Evolutionary conservation across 208 protist genomes (phyloP), one percentile per base, ranked within the genome.

Genomic region (Porcisia hertigi): DNA sequence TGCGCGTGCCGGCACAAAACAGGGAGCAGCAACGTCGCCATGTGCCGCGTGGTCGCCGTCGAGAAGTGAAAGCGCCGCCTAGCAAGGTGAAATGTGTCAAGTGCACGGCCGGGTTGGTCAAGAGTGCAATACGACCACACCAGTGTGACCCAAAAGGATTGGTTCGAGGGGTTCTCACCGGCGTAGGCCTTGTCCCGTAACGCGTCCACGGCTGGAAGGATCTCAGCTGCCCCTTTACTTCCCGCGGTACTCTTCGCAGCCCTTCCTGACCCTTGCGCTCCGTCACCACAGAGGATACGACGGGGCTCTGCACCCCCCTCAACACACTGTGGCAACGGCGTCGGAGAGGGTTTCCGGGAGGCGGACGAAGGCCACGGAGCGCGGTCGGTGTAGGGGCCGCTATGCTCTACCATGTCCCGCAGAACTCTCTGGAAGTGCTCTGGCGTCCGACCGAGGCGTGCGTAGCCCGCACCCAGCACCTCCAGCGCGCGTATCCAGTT

Each of bases 401-500:
- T 69, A 59, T 87, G 78, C 55, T 74, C 39, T 14, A 94, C 91
- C 75, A 96, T 89, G 52, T 85, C 81, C 8, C 89, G 88, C 53
- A 97, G 73, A 18, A 96, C 86, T 5, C 63, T 66, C 71, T 96
- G 86, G 78, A 92, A 96, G 79, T 97, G 88, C 74, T 86, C 82
- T 1, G 90, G 80, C 1, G 82, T 94, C 34, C 88, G 80, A n/a
- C 88, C 90, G 2, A 80, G 91, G 2, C 78, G 75, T 7, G 90
- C 92, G 83, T 96, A 97, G 45, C 84, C 47, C 25, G 92, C 84
- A 34, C 76, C 57, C 25, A 97, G 84, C 58, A 97, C 88, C 78
- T 96, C 90, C 41, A 97, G 86, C 36, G 94, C 91, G 4, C 92
- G 92, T 20, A 76, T 36, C 92, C 94, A 97, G 70, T 96, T 82